Evolutionary conservation across 2,329 filamentous ascomycete species (phyloP), one percentile per base, ranked within the genome.

Genomic region (Decorospora gaudefroyi): DNA sequence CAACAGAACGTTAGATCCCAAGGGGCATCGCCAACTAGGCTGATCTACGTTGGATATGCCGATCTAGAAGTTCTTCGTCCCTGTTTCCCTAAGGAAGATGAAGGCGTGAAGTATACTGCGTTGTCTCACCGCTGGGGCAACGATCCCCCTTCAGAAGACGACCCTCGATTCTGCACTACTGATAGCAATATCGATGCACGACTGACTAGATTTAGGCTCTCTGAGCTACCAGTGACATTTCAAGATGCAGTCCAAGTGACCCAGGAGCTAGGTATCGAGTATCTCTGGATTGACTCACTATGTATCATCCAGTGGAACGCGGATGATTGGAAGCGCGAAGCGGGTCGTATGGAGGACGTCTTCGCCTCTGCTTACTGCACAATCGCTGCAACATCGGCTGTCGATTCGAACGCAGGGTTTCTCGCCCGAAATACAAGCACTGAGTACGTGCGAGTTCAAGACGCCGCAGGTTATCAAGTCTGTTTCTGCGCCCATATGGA

Each of bases 121-220:
- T n/a, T n/a, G n/a, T 56, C 46, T n/a, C 54, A 59, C 31, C 47
- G 51, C 32, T 58, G 52, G 54, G 51, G 49, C 8, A 11, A 52
- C 13, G 32, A 13, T 13, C 30, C 38, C 23, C 17, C 34, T 23
- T 27, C 30, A 12, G n/a, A 40, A n/a, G 18, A 39, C 7, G 32
- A 46, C 23, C 34, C 32, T 19, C 25, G 19, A 16, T 57, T 44
- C 29, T 55, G 50, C 27, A 53, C 47, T 22, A 44, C 42, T 18
- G 11, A 38, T 10, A 33, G 37, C 10, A 57, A 53, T 19, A 16
- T 57, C n/a, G 21, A 28, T 1, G 8, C 2, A 10, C 31, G 42
- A 21, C 11, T 15, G 16, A 27, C 28, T 18, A 36, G 42, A 9
- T 52, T 60, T n/a, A 32, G 13, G 26, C 6, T 57, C 16, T 48